Evolutionary conservation across 805 yeast species (phyloP), one percentile per base, ranked within the genome.

Genomic region (Candida oleophila): DNA sequence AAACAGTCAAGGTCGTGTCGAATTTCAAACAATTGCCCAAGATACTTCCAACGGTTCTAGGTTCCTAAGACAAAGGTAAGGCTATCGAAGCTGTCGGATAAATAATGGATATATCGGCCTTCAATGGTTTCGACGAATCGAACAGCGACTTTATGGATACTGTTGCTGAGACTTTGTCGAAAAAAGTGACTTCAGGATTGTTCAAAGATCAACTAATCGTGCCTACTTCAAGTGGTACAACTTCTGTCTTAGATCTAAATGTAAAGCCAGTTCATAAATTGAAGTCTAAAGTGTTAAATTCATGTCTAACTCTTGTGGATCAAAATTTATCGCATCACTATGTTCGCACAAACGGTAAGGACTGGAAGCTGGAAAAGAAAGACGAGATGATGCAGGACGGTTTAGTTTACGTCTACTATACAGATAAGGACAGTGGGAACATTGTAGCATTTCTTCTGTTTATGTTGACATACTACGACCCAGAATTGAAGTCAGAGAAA

Each of bases 341-440:
- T 51, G 22, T 28, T 3, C 43, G 42, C 3, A 50, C 61, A 16
- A 58, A 65, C 18, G 81, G 79, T 2, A 38, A 11, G n/a, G 52
- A 58, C 9, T 80, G 78, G 82, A 64, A 64, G 54, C 50, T 25
- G 12, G 66, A 68, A 9, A 81, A 75, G 60, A 42, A 51, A 12
- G 62, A 52, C 35, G 85, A 80, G 49, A 71, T 80, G 74, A 49
- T 57, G 20, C 82, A 78, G 47, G 44, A 60, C 0, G 83, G 83
- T 0, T 58, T 80, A 49, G 60, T 76, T 0, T 78, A 76, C 48
- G 55, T 74, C 0, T 57, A 71, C 53, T 65, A 76, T 33, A 18
- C 35, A 21, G 39, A 34, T 19, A 14, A 22, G 15, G 33, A 42
- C n/a, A 16, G 16, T 14, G 39, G 39, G 8, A 43, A 44, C 18